Base-by-base conservation (phyloP, 768 basidiomycete genomes). In the Suillus subaureus region DNA sequence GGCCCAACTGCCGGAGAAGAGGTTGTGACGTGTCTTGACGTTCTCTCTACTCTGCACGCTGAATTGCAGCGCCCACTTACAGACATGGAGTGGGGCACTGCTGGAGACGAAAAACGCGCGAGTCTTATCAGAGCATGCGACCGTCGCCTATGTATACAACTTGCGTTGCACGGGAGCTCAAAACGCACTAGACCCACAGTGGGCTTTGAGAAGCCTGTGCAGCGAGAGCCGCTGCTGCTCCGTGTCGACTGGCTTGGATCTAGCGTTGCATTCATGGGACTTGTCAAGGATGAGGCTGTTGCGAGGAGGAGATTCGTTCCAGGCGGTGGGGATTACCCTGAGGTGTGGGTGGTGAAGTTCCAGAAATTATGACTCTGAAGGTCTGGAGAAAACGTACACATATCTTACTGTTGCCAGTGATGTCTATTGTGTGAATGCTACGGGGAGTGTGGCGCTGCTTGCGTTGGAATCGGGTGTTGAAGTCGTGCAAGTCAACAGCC, bases 241-340 rank as follows among this genome's bases (percentile, higher is more conserved):
- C 62, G 62, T 43, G 66, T 66, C 9, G 66, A 66, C 42, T 65
- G 64, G 66, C 66, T 66, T 39, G 66, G 66, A 16, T 58, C 58
- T 11, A 35, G 47, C 21, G 37, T 61, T 28, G 40, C 49, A 4
- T 66, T 66, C 23, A 37, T 33, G 16, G 66, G 63, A 2, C 45
- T 66, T 12, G 45, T 56, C 12, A 47, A 49, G 37, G 64, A 66
- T 49, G 56, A 65, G 1, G 40, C 1, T 23, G 65, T 61, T 61
- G 31, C 39, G n/a, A 65, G 35, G n/a, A 65, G 35, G 3, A 65
- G 56, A 39, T 39, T 58, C 9, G 31, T 49, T 31, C 64, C 66
- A 15, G 66, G 66, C 47, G 45, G 26, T 35, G 43, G 47, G 26
- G 28, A 39, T 21, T 23, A 4, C 3, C 35, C 55, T 4, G 64